phyloP scores from a whole-genome alignment of 208 protist species.

The Acanthamoeba castellanii region DNA sequence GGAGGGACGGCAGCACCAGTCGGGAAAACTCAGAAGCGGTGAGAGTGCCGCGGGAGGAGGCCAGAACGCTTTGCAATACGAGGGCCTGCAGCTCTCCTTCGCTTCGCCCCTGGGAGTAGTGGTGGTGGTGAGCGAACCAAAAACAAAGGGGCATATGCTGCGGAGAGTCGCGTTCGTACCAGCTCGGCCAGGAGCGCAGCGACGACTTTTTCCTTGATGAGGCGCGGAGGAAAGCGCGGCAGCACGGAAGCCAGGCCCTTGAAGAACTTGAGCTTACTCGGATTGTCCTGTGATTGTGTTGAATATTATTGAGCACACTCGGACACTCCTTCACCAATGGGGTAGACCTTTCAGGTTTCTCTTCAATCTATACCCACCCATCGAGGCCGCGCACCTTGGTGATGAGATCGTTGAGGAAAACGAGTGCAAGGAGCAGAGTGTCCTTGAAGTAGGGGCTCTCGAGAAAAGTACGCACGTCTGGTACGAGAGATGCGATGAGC shows the following conservation, averaged over 20 bases:
- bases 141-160: neutral
- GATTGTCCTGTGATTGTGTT: neutral
- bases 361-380: too few species aligned
- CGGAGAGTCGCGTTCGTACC: neutral
- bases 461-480: slow-evolving; percentile 5
- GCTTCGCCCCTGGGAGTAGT: neutral
- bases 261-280: slow-evolving; percentile 53
- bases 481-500: neutral
- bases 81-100: slow-evolving; percentile 20
- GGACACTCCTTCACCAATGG: neutral
- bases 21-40: slow-evolving; percentile 1
- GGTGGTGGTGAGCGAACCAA: too few species aligned
- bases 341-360: neutral
- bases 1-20: neutral
- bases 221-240: neutral
- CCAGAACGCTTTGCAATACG: neutral
- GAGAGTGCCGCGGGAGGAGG: neutral
- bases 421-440: slow-evolving; percentile 1
- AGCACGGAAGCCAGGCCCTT: slow-evolving; percentile 22
- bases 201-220: slow-evolving; percentile 25
- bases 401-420: slow-evolving; percentile 49
- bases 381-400: neutral
- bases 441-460: slow-evolving; percentile 41
- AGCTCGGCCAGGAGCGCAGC: neutral
- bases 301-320: neutral